Evolutionary conservation across 345 rosid genomes (phyloP).

Genomic region (Chamaenerion angustifolium): DNA sequence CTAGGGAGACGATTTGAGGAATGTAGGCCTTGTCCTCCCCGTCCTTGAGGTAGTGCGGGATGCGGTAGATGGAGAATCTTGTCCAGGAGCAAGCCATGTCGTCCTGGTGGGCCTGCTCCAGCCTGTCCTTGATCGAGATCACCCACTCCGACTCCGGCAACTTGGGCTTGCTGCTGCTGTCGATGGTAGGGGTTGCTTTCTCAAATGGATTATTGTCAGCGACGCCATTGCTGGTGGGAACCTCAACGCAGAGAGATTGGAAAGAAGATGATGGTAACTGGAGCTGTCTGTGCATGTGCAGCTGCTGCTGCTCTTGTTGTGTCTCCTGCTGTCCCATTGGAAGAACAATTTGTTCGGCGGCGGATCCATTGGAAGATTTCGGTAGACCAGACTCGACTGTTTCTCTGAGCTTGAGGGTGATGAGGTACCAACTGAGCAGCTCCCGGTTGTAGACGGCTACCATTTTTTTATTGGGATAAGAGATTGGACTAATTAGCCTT

Average conservation of each 20-base stretch:
- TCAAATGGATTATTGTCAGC: constrained; percentile 8
- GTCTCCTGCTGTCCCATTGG: constrained; percentile 47
- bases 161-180: constrained; percentile 1
- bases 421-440: constrained; percentile 60
- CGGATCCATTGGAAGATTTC: constrained; percentile 5
- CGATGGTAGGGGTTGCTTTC: constrained; percentile 5
- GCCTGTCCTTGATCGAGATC: constrained; percentile 46
- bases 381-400: constrained; percentile 40
- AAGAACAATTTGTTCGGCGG: constrained; percentile 16
- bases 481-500: too few species aligned
- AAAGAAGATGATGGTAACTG: constrained; percentile 17
- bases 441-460: constrained; percentile 62
- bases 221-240: constrained; percentile 6
- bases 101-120: constrained; percentile 48
- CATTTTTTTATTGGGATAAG: constrained; percentile 16
- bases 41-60: constrained; percentile 44
- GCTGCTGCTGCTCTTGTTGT: constrained; percentile 11
- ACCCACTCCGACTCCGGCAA: constrained; percentile 49
- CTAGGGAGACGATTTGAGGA: constrained; percentile 68
- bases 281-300: constrained; percentile 6
- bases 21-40: constrained; percentile 65
- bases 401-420: constrained; percentile 55
- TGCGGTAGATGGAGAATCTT: constrained; percentile 37
- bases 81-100: constrained; percentile 50
- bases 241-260: constrained; percentile 14